Evolutionary conservation across 2,329 filamentous ascomycete genomes (phyloP), one percentile per base, ranked within the genome.

Genomic region (Dactylellina drechsleri): DNA sequence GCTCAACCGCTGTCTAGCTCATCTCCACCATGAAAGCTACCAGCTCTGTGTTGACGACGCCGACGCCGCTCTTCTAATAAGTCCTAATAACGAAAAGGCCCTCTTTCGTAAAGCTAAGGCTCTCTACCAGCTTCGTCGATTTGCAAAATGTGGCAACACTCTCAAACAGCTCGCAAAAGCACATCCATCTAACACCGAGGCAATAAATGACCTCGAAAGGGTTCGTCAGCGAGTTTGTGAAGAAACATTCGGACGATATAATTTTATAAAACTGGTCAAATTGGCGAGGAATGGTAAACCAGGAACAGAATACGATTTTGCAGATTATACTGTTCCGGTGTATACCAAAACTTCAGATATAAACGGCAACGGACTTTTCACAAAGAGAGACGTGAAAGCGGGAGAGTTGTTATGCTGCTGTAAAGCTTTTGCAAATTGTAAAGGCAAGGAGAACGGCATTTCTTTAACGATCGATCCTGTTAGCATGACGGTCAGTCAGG

Each of bases 401-500:
- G 71, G 71, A 10, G 71, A 75, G 20, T 28, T 75, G 18, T 23
- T 75, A 2, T 60, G 40, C 31, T 61, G 54, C 41, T 43, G 43
- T 23, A 75, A 65, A 40, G 71, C 71, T 0, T 67, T 65, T 15
- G 23, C 56, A 1, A 68, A 75, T 26, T 75, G 71, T n/a, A 47
- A 41, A 6, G 64, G 52, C 4, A 23, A 53, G 2, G 45, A 68
- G 5, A 75, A 75, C 15, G 64, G 64, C 18, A 26, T 60, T 28
- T 31, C 52, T 4, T n/a, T 68, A 1, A 60, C n/a, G n/a, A 23
- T 59, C 13, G 23, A 64, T 49, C 53, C 45, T 13, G 50, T 40
- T 18, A 18, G 45, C 15, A 20, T 49, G 52, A 52, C 4, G 13
- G 43, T 67, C 47, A 28, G 31, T 3, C 43, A 47, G n/a, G 13